These are phyloP conservation scores for Pseudozyma tsukubaensis DNA, from an alignment of 1,284 basidiomycete genomes.

Conservation along the genomic window DNA sequence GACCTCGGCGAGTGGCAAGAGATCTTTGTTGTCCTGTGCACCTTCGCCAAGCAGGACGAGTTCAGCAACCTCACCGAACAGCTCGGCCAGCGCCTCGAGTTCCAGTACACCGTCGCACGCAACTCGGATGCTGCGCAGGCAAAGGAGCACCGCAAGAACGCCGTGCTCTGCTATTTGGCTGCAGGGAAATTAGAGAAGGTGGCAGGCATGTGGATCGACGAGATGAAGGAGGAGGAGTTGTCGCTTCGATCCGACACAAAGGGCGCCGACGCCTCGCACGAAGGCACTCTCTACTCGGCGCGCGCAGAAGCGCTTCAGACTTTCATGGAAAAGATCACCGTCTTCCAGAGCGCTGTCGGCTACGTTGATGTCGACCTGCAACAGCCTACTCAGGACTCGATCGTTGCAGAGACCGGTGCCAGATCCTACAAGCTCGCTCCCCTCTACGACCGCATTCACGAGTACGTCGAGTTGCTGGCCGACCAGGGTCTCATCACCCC, in stretches of 20 bases:
- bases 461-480: constrained; percentile 92
- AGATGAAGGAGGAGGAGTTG: constrained; percentile 86
- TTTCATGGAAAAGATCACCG: constrained; percentile 95
- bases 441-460: constrained; percentile 92
- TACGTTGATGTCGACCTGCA: constrained; percentile 86
- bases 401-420: constrained; percentile 72
- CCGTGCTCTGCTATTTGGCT: constrained; percentile 86
- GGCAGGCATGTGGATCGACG: constrained; percentile 91
- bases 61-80: constrained; percentile 89
- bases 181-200: constrained; percentile 89
- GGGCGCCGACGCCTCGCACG: constrained; percentile 21
- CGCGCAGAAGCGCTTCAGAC: constrained; percentile 90
- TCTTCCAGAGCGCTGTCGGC: constrained; percentile 88
- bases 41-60: constrained; percentile 87
- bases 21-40: constrained; percentile 95
- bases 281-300: constrained; percentile 75
- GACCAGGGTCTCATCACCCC: constrained; percentile 88
- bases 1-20: constrained; percentile 95
- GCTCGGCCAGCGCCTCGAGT: constrained; percentile 89
- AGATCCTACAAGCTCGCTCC: constrained; percentile 84
- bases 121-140: constrained; percentile 67
- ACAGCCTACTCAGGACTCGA: constrained; percentile 70
- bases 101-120: constrained; percentile 75
- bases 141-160: constrained; percentile 82
- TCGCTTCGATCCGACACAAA: constrained; percentile 45